These are phyloP conservation scores for Fusarium musae DNA, from an alignment of 2,329 filamentous ascomycete genomes.

Conservation along the genomic window DNA sequence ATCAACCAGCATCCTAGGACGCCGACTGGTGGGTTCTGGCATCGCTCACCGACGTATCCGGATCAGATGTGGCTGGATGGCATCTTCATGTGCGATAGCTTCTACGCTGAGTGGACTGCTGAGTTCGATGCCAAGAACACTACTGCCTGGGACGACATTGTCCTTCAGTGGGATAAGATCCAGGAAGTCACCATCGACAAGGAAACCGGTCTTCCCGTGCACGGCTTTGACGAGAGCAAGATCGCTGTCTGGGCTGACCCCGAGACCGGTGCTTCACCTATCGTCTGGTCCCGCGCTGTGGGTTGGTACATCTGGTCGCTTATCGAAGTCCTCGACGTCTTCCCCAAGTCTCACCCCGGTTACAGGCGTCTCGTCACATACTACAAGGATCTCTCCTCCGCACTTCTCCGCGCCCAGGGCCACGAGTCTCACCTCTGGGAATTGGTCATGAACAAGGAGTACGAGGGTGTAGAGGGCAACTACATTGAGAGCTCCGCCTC, in stretches of 20 bases:
- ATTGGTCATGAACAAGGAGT: slow-evolving; percentile 64
- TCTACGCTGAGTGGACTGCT: slow-evolving; percentile 55
- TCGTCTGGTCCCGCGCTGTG: slow-evolving; percentile 64
- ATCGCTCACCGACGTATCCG: slow-evolving; percentile 56
- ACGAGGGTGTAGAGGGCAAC: slow-evolving; percentile 61
- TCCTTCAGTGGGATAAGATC: slow-evolving; percentile 58
- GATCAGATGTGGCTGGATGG: slow-evolving; percentile 65
- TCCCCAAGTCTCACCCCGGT: slow-evolving; percentile 52
- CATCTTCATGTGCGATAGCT: slow-evolving; percentile 61
- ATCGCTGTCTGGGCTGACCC: slow-evolving; percentile 63
- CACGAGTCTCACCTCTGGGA: slow-evolving; percentile 65
- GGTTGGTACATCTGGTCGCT: slow-evolving; percentile 66
- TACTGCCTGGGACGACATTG: slow-evolving; percentile 57
- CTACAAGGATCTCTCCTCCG: slow-evolving; percentile 38
- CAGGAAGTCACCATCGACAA: slow-evolving; percentile 54
- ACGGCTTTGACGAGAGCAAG: slow-evolving; percentile 64
- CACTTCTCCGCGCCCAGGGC: slow-evolving; percentile 51
- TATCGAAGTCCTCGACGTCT: slow-evolving; percentile 60
- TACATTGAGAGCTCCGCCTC: slow-evolving; percentile 70
- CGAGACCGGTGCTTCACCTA: slow-evolving; percentile 60
- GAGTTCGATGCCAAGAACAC: slow-evolving; percentile 52
- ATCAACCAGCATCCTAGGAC: slow-evolving; percentile 62
- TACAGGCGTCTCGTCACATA: slow-evolving; percentile 52
- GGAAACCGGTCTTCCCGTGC: slow-evolving; percentile 57
- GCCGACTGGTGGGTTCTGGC: slow-evolving; percentile 64